phyloP scores from a whole-genome alignment of 371 early-diverging fungal genomes.

The Mucor velutinosus region DNA sequence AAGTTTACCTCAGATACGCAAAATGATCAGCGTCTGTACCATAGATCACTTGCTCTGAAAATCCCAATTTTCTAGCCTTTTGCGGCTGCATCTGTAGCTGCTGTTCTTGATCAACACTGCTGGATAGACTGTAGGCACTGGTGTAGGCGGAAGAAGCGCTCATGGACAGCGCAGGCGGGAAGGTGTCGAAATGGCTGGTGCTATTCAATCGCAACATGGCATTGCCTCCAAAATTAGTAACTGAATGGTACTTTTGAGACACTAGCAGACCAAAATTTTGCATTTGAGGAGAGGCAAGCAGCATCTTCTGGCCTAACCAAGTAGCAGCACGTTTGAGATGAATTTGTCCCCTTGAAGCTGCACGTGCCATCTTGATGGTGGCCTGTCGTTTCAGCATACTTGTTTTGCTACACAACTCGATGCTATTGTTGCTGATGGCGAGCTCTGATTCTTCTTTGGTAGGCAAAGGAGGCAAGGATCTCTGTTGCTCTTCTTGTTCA shows the following conservation, averaged over 20 bases:
- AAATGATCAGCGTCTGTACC: conserved; percentile 18
- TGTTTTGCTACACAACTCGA: conserved; percentile 1
- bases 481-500: neutral
- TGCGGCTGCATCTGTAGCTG: neutral
- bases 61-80: neutral
- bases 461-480: conserved; percentile 22
- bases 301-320: conserved; percentile 20
- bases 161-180: neutral
- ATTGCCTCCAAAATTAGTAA: neutral
- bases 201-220: neutral
- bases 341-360: conserved; percentile 19
- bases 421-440: neutral
- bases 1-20: conserved; percentile 16
- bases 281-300: conserved; percentile 15
- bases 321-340: conserved; percentile 26
- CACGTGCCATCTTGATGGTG: conserved; percentile 8
- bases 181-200: neutral
- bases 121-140: neutral
- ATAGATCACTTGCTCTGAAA: conserved; percentile 13
- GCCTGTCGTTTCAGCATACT: neutral
- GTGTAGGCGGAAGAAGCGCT: neutral
- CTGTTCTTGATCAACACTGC: neutral
- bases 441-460: neutral
- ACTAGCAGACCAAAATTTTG: conserved; percentile 10
- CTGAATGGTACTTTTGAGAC: conserved; percentile 7